Evolutionary conservation across 2,329 filamentous ascomycete genomes (phyloP).

Genomic region (Arthrinium puccinioides): DNA sequence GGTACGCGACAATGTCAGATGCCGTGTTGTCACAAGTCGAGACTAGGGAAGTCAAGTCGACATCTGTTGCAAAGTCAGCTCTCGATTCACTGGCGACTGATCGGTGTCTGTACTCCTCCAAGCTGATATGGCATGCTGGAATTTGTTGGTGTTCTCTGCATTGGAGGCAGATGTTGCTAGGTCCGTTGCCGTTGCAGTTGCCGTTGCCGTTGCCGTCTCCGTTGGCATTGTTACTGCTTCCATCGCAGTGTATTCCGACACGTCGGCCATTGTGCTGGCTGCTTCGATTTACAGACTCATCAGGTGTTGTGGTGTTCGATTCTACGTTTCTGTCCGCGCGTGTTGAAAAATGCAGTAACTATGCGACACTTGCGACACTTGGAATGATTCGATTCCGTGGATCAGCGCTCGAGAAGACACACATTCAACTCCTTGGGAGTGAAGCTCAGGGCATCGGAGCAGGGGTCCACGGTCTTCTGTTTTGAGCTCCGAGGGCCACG

Average conservation of each 20-base stretch:
- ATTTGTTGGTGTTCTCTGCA: constrained; percentile 72
- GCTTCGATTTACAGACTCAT: background rate
- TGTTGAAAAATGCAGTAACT: no score
- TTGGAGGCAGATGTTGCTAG: constrained; percentile 19
- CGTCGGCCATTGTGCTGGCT: constrained; percentile 14
- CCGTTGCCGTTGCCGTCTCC: constrained; percentile 12
- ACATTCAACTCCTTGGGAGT: no score
- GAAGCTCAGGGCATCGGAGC: no score
- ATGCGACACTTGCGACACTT: no score
- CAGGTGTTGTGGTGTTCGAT: no score
- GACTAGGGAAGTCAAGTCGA: constrained; percentile 79
- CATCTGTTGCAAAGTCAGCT: constrained; percentile 53
- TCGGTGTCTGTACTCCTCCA: constrained; percentile 61
- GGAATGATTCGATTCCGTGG: no score
- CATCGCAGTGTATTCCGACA: constrained; percentile 13
- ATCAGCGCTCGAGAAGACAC: no score
- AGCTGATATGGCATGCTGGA: constrained; percentile 89
- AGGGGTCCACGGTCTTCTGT: no score
- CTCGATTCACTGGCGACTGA: background rate
- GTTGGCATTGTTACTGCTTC: no score
- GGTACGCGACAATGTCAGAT: constrained; percentile 89
- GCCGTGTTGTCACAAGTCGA: constrained; percentile 84
- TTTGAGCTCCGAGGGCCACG: no score
- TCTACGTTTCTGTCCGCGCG: no score
- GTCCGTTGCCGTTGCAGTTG: constrained; percentile 17